phyloP scores from a whole-genome alignment of 257 asterid genomes.

The Coffea canephora region DNA sequence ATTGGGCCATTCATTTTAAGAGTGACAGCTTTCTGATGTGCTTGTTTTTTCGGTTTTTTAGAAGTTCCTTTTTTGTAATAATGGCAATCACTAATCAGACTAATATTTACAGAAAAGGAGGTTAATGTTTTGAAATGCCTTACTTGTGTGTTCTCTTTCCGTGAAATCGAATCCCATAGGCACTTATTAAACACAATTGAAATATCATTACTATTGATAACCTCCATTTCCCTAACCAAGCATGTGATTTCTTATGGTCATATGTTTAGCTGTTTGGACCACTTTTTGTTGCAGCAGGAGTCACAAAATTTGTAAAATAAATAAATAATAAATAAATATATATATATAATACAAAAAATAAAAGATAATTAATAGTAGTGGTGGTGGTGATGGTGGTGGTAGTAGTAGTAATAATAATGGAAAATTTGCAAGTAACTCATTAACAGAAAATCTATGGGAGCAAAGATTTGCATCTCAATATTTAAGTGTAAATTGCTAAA shows the following conservation, averaged over 20 bases:
- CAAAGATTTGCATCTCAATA: background rate
- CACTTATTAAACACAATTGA: background rate
- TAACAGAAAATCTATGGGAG: background rate
- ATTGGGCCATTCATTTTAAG: too few relatives aligned
- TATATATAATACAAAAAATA: too few relatives aligned
- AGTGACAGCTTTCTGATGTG: too few relatives aligned
- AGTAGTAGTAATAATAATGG: background rate
- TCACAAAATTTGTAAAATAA: background rate
- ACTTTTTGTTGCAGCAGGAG: background rate
- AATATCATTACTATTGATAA: background rate
- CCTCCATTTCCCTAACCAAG: background rate
- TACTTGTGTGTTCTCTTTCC: background rate
- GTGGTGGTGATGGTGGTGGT: too few relatives aligned
- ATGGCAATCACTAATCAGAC: too few relatives aligned
- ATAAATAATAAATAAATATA: too few relatives aligned
- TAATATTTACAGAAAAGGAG: too few relatives aligned
- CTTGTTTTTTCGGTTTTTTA: too few relatives aligned
- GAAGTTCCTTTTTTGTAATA: background rate
- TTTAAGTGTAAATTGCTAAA: background rate
- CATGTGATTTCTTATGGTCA: background rate
- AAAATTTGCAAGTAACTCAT: background rate
- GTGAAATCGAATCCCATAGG: background rate
- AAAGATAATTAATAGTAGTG: too few relatives aligned
- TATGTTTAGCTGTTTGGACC: background rate
- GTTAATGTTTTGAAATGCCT: too few relatives aligned